Conservation (phyloP, 2,329 filamentous ascomycete species). For the Aspergillus ochraceoroseus region DNA sequence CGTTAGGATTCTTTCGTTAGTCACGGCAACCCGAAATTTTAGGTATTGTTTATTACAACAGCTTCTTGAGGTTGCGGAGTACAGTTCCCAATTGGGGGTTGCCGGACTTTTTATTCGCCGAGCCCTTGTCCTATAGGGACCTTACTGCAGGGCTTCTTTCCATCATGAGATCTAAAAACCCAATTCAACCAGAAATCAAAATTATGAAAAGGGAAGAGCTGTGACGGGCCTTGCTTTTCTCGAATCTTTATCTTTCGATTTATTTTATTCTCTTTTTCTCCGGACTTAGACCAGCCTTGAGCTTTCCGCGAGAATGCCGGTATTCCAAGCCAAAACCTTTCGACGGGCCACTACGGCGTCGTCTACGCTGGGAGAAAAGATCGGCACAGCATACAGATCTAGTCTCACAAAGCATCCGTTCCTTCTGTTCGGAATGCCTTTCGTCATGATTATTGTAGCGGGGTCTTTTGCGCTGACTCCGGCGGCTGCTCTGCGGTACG, state of each 20-base stretch:
- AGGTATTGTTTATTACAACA: slow-evolving; percentile 13
- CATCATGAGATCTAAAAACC: no score
- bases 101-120: slow-evolving; percentile 20
- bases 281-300: no score
- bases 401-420: slow-evolving; percentile 77
- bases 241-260: no score
- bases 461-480: slow-evolving; percentile 93
- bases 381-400: slow-evolving; percentile 72
- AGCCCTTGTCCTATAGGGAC: no score
- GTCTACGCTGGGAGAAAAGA: slow-evolving; percentile 57
- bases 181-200: no score
- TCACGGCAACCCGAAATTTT: slow-evolving; percentile 3
- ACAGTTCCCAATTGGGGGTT: slow-evolving; percentile 9
- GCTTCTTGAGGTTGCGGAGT: slow-evolving; percentile 10
- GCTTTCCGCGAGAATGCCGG: slow-evolving; percentile 48
- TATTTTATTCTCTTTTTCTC: no score
- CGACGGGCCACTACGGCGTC: slow-evolving; percentile 50
- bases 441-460: slow-evolving; percentile 81
- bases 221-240: no score
- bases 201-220: no score
- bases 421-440: slow-evolving; percentile 87
- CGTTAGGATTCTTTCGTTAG: background rate
- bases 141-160: no score
- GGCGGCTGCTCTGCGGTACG: slow-evolving; percentile 88
- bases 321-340: slow-evolving; percentile 68